These are phyloP conservation scores for Aspergillus carlsbadensis DNA, from an alignment of 495 filamentous ascomycete genomes.

Conservation along the genomic window DNA sequence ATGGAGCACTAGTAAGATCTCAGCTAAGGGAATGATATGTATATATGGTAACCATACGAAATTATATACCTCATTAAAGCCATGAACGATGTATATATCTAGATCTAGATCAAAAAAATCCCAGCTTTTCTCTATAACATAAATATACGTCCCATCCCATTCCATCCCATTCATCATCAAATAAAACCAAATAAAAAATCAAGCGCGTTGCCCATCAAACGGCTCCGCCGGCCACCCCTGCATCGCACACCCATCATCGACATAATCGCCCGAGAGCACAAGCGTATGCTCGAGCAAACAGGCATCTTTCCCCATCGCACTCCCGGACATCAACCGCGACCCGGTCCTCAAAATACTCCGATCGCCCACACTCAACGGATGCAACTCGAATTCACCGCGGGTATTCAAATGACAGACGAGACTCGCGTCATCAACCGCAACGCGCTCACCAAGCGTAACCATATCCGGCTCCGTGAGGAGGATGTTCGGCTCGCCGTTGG, in stretches of 20 bases:
- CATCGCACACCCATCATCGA: conserved; percentile 36
- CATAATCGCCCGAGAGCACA: conserved; percentile 46
- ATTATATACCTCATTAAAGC: too few relatives aligned
- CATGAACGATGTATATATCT: too few relatives aligned
- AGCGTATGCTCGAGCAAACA: conserved; percentile 48
- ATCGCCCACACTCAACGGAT: conserved; percentile 38
- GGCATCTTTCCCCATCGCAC: conserved; percentile 25
- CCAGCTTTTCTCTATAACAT: too few relatives aligned
- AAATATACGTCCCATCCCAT: too few relatives aligned
- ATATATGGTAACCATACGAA: too few relatives aligned
- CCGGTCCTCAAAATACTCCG: conserved; percentile 42
- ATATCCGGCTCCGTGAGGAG: conserved; percentile 51
- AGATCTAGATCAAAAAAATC: too few relatives aligned
- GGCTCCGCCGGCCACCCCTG: conserved; percentile 51
- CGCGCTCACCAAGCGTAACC: conserved; percentile 41
- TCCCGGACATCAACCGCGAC: conserved; percentile 3
- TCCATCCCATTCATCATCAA: too few relatives aligned
- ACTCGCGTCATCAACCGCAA: conserved; percentile 47
- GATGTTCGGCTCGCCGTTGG: conserved; percentile 40
- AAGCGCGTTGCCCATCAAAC: conserved; percentile 19
- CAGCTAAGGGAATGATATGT: too few relatives aligned
- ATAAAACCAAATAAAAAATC: too few relatives aligned
- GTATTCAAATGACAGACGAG: conserved; percentile 47
- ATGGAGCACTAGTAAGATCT: too few relatives aligned
- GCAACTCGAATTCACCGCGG: conserved; percentile 46